Evolutionary conservation across 2,329 filamentous ascomycete species (phyloP), one percentile per base, ranked within the genome.

Genomic region (Tolypocladium sp.): DNA sequence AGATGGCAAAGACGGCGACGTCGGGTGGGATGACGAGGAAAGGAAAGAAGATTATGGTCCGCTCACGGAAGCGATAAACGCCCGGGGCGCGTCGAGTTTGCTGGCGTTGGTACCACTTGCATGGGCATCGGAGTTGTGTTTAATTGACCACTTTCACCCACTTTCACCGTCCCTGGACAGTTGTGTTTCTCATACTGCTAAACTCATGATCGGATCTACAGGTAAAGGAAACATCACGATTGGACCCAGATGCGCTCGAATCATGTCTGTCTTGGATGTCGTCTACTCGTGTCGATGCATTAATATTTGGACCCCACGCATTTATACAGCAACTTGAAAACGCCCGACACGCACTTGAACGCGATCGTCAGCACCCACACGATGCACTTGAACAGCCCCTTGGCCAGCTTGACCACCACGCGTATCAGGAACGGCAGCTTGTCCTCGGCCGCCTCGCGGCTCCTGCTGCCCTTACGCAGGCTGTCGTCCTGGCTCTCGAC

Each of bases 1-100:
- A 80, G 69, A 87, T 87, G 84, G 83, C 82, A 41, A 88, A 88
- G 76, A 85, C 83, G 63, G 76, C 81, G 10, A 87, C 84, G 2
- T 79, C 81, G 7, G 82, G 82, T 42, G 82, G 83, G 17, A 67
- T 77, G n/a, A 86, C 81, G 35, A 84, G 83, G 69, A 76, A 76
- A 44, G 84, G 85, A 30, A 81, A 81, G 71, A 86, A 84, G 74
- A 80, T 86, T 63, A 86, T 84, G 76, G 78, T 86, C 58, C 79
- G 82, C 63, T 78, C 83, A 70, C 78, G 85, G 63, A 88, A 88
- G 77, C 77, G 82, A 68, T 86, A 76, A 69, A 61, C 7, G 22
- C 20, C 13, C 27, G 27, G 25, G 12, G 30, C 10, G 17, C 7
- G 49, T 53, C 30, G 30, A 15, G 12, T 53, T 22, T 22, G 49